Percentiles rank a stretch among this genome's conserved stretches.
Conservation (phyloP, 495 filamentous ascomycete species). For the Talaromyces adpressus region DNA sequence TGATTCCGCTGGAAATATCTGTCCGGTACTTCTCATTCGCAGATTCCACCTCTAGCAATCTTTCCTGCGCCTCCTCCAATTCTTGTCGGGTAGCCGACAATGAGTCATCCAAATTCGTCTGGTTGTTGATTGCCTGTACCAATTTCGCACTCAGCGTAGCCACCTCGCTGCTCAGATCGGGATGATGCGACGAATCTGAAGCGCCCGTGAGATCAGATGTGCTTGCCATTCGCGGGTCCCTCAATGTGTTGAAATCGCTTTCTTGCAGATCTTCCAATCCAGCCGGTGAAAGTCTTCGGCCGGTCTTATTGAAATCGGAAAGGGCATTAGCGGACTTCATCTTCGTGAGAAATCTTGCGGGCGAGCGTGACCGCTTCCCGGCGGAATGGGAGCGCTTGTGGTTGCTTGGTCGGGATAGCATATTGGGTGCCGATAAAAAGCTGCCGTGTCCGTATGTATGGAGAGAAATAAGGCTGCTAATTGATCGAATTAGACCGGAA, state of each 20-base stretch:
- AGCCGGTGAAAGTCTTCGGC: constrained; percentile 17
- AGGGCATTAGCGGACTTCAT: constrained; percentile 39
- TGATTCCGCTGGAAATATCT: constrained; percentile 61
- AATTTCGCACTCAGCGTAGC: constrained; percentile 89
- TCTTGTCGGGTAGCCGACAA: constrained; percentile 77
- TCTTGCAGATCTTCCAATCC: constrained; percentile 26
- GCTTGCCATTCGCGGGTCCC: constrained; percentile 38
- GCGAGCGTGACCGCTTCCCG: constrained; percentile 30
- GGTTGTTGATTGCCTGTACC: constrained; percentile 94
- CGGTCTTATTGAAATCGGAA: constrained; percentile 19
- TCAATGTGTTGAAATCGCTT: constrained; percentile 42
- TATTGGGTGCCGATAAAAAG: constrained; percentile 35
- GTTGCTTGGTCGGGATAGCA: constrained; percentile 33
- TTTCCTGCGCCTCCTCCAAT: constrained; percentile 64
- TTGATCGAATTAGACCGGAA: background rate
- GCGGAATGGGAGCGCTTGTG: constrained; percentile 39
- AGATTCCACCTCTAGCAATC: constrained; percentile 60
- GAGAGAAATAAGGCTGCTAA: constrained; percentile 36
- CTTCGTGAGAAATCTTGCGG: constrained; percentile 35
- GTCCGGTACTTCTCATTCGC: constrained; percentile 62
- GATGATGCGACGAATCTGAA: constrained; percentile 47
- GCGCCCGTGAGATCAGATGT: constrained; percentile 29
- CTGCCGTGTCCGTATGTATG: constrained; percentile 32
- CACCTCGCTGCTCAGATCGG: constrained; percentile 81
- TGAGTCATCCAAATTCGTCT: constrained; percentile 86